Conservation (phyloP, 495 filamentous ascomycete genomes). For the Pseudoneurospora amorphoporcata region DNA sequence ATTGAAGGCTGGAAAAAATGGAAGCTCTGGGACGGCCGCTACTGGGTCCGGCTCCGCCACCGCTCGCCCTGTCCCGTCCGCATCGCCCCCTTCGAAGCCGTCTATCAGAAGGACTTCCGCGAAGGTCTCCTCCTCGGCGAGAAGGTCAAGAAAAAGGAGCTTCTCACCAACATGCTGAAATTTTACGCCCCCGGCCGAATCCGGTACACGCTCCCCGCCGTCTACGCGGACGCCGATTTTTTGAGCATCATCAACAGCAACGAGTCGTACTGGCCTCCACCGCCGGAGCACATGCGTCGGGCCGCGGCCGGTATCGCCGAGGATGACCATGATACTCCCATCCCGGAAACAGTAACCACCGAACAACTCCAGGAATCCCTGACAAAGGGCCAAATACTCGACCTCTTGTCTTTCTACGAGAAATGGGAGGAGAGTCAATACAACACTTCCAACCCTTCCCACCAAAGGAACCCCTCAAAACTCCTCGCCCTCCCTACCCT, state of each 20-base stretch:
- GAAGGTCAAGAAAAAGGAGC: slow-evolving; percentile 4
- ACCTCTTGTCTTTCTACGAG: neutral
- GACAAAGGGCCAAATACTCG: neutral
- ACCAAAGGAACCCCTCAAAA: slow-evolving; percentile 8
- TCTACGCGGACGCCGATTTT: slow-evolving; percentile 27
- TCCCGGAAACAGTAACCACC: neutral
- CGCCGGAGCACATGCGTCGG: neutral
- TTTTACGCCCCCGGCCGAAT: slow-evolving; percentile 39
- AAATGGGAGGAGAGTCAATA: neutral
- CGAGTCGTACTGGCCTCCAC: slow-evolving; percentile 12
- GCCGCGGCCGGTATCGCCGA: neutral
- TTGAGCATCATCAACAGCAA: slow-evolving; percentile 3
- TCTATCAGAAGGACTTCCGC: slow-evolving; percentile 39
- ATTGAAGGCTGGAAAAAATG: slow-evolving; percentile 26
- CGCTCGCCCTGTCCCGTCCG: slow-evolving; percentile 25
- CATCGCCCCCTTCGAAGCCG: slow-evolving; percentile 40
- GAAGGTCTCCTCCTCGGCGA: slow-evolving; percentile 24
- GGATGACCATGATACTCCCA: neutral
- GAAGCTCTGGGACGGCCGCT: slow-evolving; percentile 69
- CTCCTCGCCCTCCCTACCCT: slow-evolving; percentile 44
- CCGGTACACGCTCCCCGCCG: slow-evolving; percentile 43
- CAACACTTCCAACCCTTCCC: neutral
- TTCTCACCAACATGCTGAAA: slow-evolving; percentile 25
- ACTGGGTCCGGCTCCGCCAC: slow-evolving; percentile 59
- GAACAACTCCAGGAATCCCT: neutral